A percentile compares a stretch with the other conserved stretches of the same genome.
These are phyloP conservation scores for Chlorokybus atmophyticus DNA, from an alignment of 139 green algal species.

Conservation along the genomic window DNA sequence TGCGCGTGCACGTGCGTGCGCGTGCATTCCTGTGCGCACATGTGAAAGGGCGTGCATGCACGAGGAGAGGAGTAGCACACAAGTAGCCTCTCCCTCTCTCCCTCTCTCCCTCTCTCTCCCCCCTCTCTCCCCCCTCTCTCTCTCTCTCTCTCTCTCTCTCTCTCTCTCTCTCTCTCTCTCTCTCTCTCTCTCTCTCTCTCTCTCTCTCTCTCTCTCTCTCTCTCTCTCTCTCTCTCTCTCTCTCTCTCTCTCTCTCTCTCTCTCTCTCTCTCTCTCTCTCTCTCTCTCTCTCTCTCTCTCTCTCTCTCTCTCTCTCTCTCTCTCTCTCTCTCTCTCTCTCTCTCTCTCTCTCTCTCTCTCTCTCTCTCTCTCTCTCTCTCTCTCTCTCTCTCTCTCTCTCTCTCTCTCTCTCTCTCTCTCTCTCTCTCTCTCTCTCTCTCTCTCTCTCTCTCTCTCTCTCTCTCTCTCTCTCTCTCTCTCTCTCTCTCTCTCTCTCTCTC, in stretches of 20 bases:
- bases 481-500: constrained; percentile 3
- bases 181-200: constrained; percentile 3
- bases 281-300: constrained; percentile 3
- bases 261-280: constrained; percentile 3
- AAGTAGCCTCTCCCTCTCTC: not conserved
- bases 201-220: constrained; percentile 3
- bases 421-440: constrained; percentile 1
- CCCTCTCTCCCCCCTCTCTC: not conserved
- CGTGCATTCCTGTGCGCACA: too few relatives aligned
- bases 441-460: constrained; percentile 3
- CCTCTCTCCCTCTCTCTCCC: not conserved
- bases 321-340: constrained; percentile 3
- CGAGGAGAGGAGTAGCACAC: too few relatives aligned
- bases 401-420: constrained; percentile 3
- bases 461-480: constrained; percentile 3
- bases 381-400: constrained; percentile 3
- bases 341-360: constrained; percentile 3
- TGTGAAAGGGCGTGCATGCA: too few relatives aligned
- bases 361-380: constrained; percentile 3
- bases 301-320: constrained; percentile 1
- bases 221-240: constrained; percentile 3
- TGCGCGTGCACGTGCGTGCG: too few relatives aligned
- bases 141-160: constrained; percentile 3
- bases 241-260: constrained; percentile 3
- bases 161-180: constrained; percentile 3